Evolutionary conservation across 345 rosid genomes (phyloP).

Genomic region (Gossypium ekmanianum): DNA sequence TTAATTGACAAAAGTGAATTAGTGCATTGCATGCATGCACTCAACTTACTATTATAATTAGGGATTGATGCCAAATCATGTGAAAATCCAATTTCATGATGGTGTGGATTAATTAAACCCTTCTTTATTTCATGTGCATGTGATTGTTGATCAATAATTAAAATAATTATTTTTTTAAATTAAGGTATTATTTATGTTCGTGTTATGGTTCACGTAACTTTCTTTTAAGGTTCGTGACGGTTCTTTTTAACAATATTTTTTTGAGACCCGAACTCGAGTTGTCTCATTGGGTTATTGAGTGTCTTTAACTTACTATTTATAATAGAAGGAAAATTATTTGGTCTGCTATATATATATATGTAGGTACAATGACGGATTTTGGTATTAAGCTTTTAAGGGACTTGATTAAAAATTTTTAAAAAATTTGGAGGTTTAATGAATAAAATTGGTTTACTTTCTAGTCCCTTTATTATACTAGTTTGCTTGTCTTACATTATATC

Average conservation of each 20-base stretch:
- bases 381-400: too few relatives aligned
- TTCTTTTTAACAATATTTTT: too few relatives aligned
- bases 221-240: too few relatives aligned
- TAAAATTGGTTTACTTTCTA: background rate
- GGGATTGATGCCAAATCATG: constrained; percentile 13
- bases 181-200: background rate
- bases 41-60: background rate
- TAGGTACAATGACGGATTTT: too few relatives aligned
- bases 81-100: background rate
- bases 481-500: constrained; percentile 5
- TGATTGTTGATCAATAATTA: background rate
- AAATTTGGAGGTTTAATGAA: too few relatives aligned
- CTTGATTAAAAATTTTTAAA: too few relatives aligned
- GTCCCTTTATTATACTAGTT: background rate
- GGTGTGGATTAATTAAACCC: background rate
- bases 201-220: too few relatives aligned
- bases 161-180: background rate
- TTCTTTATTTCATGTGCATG: background rate
- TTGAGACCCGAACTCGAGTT: too few relatives aligned
- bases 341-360: too few relatives aligned
- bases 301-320: too few relatives aligned
- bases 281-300: too few relatives aligned
- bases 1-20: background rate
- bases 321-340: too few relatives aligned
- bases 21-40: background rate